Conservation (phyloP, 139 green algal genomes). For the Chloropicon primus region DNA sequence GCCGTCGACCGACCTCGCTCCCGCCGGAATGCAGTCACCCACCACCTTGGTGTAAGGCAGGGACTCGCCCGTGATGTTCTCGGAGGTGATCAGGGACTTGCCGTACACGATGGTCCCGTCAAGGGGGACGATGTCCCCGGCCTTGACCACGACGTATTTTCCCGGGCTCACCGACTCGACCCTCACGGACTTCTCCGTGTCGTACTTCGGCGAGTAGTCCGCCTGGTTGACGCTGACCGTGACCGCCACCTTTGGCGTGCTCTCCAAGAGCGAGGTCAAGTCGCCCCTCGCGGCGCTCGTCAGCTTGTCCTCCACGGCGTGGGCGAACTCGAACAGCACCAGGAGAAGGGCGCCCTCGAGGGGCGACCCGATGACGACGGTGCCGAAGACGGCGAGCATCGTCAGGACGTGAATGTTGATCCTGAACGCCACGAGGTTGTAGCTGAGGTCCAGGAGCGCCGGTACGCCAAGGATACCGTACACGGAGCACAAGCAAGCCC, state of each 20-base stretch:
- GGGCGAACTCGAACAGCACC: conserved; percentile 27
- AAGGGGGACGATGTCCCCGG: conserved; percentile 2
- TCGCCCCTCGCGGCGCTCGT: conserved; percentile 12
- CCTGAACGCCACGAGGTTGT: conserved; percentile 24
- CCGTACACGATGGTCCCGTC: conserved; percentile 9
- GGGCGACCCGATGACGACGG: conserved; percentile 24
- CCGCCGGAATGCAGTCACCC: conserved; percentile 28
- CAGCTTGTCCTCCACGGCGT: conserved; percentile 17
- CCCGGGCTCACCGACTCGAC: conserved; percentile 9
- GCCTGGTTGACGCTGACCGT: conserved; percentile 5
- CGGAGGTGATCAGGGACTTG: conserved; percentile 15
- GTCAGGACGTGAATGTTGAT: conserved; percentile 45
- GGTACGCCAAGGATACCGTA: conserved; percentile 4
- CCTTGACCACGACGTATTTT: conserved; percentile 10
- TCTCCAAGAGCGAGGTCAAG: conserved; percentile 10
- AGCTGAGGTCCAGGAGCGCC: conserved; percentile 23
- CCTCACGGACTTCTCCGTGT: neutral
- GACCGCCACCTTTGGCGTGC: conserved; percentile 4
- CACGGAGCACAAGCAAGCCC: neutral
- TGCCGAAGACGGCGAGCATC: conserved; percentile 27
- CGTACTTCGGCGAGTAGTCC: neutral
- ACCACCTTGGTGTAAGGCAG: conserved; percentile 12
- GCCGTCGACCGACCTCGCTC: conserved; percentile 24
- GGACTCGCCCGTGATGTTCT: conserved; percentile 38
- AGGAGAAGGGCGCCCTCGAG: conserved; percentile 32